Evolutionary conservation across 2,329 filamentous ascomycete genomes (phyloP), one percentile per base, ranked within the genome.

Genomic region (Calonectria pseudoreteaudii): DNA sequence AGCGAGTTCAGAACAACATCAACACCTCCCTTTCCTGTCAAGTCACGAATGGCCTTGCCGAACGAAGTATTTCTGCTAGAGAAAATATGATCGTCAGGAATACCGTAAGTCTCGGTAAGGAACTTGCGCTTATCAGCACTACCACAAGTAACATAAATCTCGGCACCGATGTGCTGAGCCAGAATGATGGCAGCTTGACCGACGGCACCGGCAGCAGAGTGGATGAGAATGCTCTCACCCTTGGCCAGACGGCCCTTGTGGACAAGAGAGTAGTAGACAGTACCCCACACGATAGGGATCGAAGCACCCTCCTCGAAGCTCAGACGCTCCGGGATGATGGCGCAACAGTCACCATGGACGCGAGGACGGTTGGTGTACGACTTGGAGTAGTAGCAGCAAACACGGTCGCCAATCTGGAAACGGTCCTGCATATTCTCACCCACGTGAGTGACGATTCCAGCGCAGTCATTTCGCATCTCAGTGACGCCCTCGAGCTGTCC

Each of bases 161-260:
- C 66, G 11, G 71, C 71, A 23, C 71, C 71, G 8, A 72, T 44
- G 23, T 69, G 49, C 38, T 66, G 66, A 18, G 66, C 58, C 11
- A 72, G 16, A 28, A 66, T 68, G 20, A 72, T 72, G 10, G 71
- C 58, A 2, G 66, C 66, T 26, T 72, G 71, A 14, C 71, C 71
- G 23, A 72, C 66, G 18, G 58, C 71, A 10, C 71, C 71, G 7
- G 66, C 58, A 23, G 66, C 71, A 4, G 71, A 72, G 66, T 72
- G 71, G 31, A 72, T 72, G 11, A 72, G 41, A 14, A 72, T 30
- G 38, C 34, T 75, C 56, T 85, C 62, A 9, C 74, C 71, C 14
- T 50, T 50, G 13, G 67, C 60, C 2, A 75, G 20, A 16, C 66
- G 47, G 9, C 71, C 69, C 9, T 71, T 38, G 6, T 70, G 31